Base-by-base conservation (phyloP, 345 rosid genomes). In the Gossypium anomalum region DNA sequence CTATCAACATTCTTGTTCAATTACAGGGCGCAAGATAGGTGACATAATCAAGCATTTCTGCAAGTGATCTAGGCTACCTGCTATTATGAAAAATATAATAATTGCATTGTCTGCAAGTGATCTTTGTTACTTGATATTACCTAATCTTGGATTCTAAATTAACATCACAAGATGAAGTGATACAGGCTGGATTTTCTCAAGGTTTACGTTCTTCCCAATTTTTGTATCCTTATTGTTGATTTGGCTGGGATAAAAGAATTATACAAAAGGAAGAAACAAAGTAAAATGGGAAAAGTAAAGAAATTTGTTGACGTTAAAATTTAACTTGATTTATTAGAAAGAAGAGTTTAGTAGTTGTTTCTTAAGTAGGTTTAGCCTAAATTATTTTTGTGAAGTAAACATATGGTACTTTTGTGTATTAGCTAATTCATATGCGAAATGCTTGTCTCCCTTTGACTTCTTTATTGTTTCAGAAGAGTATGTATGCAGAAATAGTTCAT, bases 41-140 rank as follows among this genome's bases (percentile, higher is more conserved):
- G 34, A 15, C 34, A 48, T 48, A 15, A 45, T 38, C 22, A 63
- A 29, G 48, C 41, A 47, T 49, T 3, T 68, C 67, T 58, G 52
- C 59, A 41, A 51, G 75, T 74, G 64, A 49, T 49, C 11, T 57
- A 20, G 5, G 55, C 43, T 68, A 15, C 72, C 9, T 48, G 22
- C 56, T 66, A 20, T 67, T 22, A 7, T 47, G 55, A 22, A 14
- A 38, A 58, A 51, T 38, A 10, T 49, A 9, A 16, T 27, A 45
- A 6, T 73, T 48, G 45, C 58, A 16, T 27, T 73, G 12, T 75
- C 25, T 56, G 29, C 38, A 15, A 61, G 64, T 70, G 19, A 59
- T 58, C 56, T 58, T 47, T 70, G 73, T 74, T 77, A 41, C 73
- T 69, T 63, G 51, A 53, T 74, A 62, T 61, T 38, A 20, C 22